Evolutionary conservation across 2,329 filamentous ascomycete species (phyloP).

Genomic region (Cytospora piceae): DNA sequence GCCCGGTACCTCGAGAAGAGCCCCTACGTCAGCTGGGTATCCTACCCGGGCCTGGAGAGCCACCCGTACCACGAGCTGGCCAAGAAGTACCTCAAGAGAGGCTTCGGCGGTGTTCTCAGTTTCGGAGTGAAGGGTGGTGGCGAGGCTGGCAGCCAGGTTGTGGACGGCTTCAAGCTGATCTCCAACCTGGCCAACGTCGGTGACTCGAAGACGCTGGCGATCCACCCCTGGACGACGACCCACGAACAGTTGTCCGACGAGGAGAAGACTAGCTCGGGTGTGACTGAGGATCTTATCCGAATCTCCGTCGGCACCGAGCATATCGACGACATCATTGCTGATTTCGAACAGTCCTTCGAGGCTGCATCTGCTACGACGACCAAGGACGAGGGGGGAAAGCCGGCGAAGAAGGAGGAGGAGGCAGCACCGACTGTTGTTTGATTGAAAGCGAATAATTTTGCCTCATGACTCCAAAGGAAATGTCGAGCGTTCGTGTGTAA

Average conservation of each 20-base stretch:
- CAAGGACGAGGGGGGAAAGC: conserved; percentile 37
- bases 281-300: conserved; percentile 88
- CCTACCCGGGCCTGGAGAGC: conserved; percentile 84
- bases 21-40: conserved; percentile 87
- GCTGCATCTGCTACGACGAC: conserved; percentile 54
- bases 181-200: conserved; percentile 96
- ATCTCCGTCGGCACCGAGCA: conserved; percentile 96
- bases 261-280: conserved; percentile 79
- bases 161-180: conserved; percentile 91
- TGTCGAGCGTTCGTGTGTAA: not conserved
- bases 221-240: conserved; percentile 94
- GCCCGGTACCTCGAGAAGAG: conserved; percentile 84
- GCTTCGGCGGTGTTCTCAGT: conserved; percentile 87
- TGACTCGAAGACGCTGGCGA: conserved; percentile 91
- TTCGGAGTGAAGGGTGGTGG: conserved; percentile 92
- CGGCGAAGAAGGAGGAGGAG: conserved; percentile 44
- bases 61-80: conserved; percentile 80
- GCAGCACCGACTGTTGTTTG: conserved; percentile 44
- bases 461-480: not conserved
- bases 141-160: conserved; percentile 81
- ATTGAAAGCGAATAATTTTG: not conserved
- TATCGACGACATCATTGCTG: conserved; percentile 94
- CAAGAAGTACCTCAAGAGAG: conserved; percentile 83
- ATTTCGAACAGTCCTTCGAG: conserved; percentile 90
- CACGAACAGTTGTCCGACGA: conserved; percentile 88